phyloP scores from a whole-genome alignment of 805 yeast species.

The Huiozyma naganishii region DNA sequence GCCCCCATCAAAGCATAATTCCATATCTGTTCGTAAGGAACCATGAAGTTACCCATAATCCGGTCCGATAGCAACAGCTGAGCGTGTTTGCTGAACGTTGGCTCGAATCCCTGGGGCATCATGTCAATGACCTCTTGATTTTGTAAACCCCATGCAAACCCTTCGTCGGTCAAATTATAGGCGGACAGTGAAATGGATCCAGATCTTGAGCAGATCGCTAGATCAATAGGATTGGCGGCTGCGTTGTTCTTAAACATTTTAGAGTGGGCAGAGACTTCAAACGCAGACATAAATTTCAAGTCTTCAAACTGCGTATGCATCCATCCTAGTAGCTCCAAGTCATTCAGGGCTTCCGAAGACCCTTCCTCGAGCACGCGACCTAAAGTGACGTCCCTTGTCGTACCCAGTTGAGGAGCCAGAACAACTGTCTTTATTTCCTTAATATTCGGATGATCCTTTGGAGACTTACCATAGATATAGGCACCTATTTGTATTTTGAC shows the following conservation, averaged over 20 bases:
- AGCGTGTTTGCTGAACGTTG: slow-evolving; percentile 45
- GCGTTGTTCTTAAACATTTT: slow-evolving; percentile 29
- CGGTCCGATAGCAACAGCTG: slow-evolving; percentile 69
- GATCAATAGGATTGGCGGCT: slow-evolving; percentile 37
- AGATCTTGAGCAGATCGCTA: slow-evolving; percentile 64
- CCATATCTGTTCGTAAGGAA: slow-evolving; percentile 82
- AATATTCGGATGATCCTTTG: slow-evolving; percentile 56
- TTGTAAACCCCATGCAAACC: slow-evolving; percentile 64
- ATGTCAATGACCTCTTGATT: slow-evolving; percentile 46
- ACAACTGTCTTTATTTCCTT: slow-evolving; percentile 71
- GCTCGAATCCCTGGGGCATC: slow-evolving; percentile 57
- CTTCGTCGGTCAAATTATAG: slow-evolving; percentile 48
- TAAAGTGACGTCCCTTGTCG: slow-evolving; percentile 50
- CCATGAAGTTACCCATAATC: slow-evolving; percentile 71
- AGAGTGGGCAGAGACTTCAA: slow-evolving; percentile 55
- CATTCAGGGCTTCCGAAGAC: slow-evolving; percentile 32
- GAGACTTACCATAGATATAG: slow-evolving; percentile 68
- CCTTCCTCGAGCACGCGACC: slow-evolving; percentile 29
- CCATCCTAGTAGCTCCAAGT: slow-evolving; percentile 81
- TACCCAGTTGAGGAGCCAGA: slow-evolving; percentile 83
- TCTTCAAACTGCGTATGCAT: slow-evolving; percentile 80
- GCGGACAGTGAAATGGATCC: slow-evolving; percentile 78
- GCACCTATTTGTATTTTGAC: slow-evolving; percentile 76
- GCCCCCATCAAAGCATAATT: slow-evolving; percentile 84
- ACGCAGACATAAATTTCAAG: slow-evolving; percentile 48